phyloP scores from a whole-genome alignment of 176 grass and related monocot genomes.

The Otatea glauca region DNA sequence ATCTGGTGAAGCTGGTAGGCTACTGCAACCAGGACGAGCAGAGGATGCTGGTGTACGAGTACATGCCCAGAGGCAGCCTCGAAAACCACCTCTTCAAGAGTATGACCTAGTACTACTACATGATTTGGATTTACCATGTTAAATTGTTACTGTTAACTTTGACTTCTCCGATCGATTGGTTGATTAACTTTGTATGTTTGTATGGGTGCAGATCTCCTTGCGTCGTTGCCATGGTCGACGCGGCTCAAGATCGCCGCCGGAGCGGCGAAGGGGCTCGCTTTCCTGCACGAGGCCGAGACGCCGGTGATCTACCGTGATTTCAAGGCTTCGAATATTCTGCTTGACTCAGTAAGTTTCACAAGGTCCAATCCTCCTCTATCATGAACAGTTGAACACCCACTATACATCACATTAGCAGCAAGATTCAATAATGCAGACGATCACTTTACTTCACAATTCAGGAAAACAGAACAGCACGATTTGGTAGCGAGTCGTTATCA shows the following conservation, averaged over 20 bases:
- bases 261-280: constrained; percentile 85
- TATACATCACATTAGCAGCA: neutral
- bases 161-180: neutral
- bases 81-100: constrained; percentile 93
- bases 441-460: neutral
- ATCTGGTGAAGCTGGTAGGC: constrained; percentile 82
- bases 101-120: constrained; percentile 22
- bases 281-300: constrained; percentile 79
- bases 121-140: neutral
- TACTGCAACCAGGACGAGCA: constrained; percentile 92
- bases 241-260: constrained; percentile 92
- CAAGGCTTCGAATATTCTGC: constrained; percentile 78
- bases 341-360: constrained; percentile 56
- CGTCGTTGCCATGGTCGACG: constrained; percentile 77
- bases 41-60: constrained; percentile 97
- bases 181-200: neutral
- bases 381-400: neutral
- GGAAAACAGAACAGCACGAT: neutral
- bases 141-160: neutral
- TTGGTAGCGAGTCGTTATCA: constrained; percentile 14
- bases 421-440: neutral
- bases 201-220: constrained; percentile 49
- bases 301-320: constrained; percentile 86
- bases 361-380: neutral
- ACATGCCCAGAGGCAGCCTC: constrained; percentile 75